Percentiles rank a stretch among this genome's conserved stretches.
Evolutionary conservation across 106 monocot genomes (phyloP).

Genomic region (Gastrodia elata): DNA sequence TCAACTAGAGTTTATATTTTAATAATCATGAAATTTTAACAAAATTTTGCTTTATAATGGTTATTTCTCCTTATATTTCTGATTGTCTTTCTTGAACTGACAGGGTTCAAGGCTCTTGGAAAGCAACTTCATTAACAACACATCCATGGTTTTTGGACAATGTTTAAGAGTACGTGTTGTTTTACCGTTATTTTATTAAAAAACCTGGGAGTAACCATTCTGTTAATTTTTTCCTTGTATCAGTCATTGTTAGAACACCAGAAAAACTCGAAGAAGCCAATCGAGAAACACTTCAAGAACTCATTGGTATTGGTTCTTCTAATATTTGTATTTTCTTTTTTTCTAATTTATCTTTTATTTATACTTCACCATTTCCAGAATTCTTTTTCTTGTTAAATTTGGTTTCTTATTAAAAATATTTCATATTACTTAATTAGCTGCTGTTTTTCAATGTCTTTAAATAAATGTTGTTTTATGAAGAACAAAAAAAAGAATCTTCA

Average conservation of each 20-base stretch:
- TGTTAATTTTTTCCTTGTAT: background rate
- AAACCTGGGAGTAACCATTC: background rate
- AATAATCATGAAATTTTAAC: no score
- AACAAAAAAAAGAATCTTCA: no score
- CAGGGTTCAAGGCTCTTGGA: slow-evolving; percentile 64
- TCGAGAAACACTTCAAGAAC: slow-evolving; percentile 79
- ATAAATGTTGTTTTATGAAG: no score
- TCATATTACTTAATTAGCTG: background rate
- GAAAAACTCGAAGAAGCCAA: slow-evolving; percentile 54
- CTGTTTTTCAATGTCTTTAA: background rate
- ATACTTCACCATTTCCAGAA: background rate
- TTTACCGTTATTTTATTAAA: background rate
- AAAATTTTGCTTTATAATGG: background rate
- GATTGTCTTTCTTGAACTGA: slow-evolving; percentile 3
- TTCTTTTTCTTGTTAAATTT: background rate
- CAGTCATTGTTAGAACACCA: slow-evolving; percentile 86
- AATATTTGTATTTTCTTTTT: background rate
- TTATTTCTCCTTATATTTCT: background rate
- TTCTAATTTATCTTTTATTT: background rate
- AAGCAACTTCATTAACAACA: slow-evolving; percentile 88
- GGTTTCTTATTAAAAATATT: background rate
- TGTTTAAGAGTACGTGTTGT: slow-evolving; percentile 59
- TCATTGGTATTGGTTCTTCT: slow-evolving; percentile 46
- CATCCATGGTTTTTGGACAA: slow-evolving; percentile 81
- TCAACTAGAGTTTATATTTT: no score